These are phyloP conservation scores for Hypocreales sp. DNA, from an alignment of 2,329 filamentous ascomycete species.

Conservation along the genomic window DNA sequence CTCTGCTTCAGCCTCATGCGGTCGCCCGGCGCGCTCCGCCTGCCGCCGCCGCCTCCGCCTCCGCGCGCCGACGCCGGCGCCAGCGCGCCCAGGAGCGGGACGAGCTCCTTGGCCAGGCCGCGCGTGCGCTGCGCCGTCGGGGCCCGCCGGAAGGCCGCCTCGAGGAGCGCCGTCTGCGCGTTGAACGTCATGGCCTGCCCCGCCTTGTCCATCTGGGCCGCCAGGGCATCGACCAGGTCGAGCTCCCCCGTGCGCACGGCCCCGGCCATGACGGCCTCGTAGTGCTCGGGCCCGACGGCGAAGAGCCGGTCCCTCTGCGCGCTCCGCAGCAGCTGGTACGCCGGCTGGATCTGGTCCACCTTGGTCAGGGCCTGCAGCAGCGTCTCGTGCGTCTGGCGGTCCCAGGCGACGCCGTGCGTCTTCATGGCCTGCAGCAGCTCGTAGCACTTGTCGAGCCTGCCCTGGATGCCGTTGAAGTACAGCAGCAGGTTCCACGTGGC, in stretches of 20 bases:
- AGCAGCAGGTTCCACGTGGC: constrained; percentile 70
- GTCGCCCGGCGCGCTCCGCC: no score
- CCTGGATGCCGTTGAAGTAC: constrained; percentile 48
- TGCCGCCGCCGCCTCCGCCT: no score
- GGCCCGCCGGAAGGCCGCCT: constrained; percentile 16
- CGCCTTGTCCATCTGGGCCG: constrained; percentile 25
- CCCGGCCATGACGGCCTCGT: constrained; percentile 34
- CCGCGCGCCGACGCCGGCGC: no score
- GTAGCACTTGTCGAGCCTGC: constrained; percentile 34
- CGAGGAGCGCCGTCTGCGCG: constrained; percentile 25
- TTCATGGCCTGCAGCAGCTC: constrained; percentile 33
- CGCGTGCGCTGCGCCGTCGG: constrained; percentile 11
- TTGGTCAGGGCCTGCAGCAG: constrained; percentile 32
- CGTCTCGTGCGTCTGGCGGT: constrained; percentile 32
- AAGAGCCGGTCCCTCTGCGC: constrained; percentile 28
- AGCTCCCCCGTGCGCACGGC: constrained; percentile 30
- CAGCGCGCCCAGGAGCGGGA: constrained; percentile 12
- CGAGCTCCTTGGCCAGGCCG: constrained; percentile 12
- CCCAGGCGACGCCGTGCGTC: constrained; percentile 27
- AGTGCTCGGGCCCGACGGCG: constrained; percentile 30
- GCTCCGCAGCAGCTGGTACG: constrained; percentile 29
- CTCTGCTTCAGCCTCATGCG: constrained; percentile 11
- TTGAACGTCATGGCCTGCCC: constrained; percentile 26
- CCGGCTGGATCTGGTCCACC: constrained; percentile 32
- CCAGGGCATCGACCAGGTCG: constrained; percentile 23